Evolutionary conservation across 2,329 filamentous ascomycete genomes (phyloP).

Genomic region (Chrysoporthe deuterocubensis): DNA sequence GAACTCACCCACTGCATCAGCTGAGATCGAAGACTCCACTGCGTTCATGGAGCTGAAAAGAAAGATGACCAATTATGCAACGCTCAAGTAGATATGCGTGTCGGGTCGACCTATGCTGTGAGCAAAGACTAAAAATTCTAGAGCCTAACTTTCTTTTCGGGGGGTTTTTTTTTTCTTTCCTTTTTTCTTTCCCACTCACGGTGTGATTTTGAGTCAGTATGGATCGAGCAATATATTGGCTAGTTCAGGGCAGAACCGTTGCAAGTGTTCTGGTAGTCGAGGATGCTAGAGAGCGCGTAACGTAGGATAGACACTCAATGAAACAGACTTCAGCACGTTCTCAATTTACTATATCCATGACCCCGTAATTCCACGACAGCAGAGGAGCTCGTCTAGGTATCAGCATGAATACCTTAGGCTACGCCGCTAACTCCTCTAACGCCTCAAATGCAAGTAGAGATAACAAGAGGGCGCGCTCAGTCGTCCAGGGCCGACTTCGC

Average conservation of each 20-base stretch:
- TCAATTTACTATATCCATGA: not conserved
- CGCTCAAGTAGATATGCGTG: too few relatives aligned
- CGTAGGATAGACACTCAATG: too few relatives aligned
- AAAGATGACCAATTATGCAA: too few relatives aligned
- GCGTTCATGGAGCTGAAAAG: not conserved
- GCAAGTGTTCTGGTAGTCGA: not conserved
- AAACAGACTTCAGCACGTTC: not conserved
- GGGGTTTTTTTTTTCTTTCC: too few relatives aligned
- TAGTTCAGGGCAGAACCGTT: too few relatives aligned
- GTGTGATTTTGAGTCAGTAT: too few relatives aligned
- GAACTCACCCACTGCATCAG: not conserved
- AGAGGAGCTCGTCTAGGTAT: constrained; percentile 14
- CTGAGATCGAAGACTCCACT: not conserved
- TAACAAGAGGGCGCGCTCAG: constrained; percentile 34
- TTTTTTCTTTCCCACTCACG: too few relatives aligned
- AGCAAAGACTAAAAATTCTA: too few relatives aligned
- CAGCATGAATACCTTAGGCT: constrained; percentile 9
- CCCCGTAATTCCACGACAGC: not conserved
- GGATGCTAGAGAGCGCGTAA: not conserved
- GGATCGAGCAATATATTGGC: too few relatives aligned
- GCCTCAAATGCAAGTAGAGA: constrained; percentile 29
- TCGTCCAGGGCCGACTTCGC: constrained; percentile 57
- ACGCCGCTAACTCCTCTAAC: constrained; percentile 20
- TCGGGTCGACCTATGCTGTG: too few relatives aligned
- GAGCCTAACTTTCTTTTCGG: too few relatives aligned